Evolutionary conservation across 1,139 yeast genomes (phyloP), one percentile per base, ranked within the genome.

Genomic region (Protomyces pachydermus): DNA sequence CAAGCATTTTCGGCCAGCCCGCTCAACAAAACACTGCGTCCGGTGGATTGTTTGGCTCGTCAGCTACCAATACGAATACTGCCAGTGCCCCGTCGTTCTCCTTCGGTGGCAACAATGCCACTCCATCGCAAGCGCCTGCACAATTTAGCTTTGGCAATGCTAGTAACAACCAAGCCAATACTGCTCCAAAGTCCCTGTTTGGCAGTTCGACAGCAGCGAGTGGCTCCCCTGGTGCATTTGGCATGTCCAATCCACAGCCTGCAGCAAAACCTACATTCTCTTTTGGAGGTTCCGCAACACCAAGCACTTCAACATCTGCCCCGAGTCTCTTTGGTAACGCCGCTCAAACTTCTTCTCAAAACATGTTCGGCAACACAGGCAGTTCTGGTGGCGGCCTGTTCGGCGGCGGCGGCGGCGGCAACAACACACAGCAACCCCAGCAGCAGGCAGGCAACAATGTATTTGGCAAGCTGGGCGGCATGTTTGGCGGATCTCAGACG

Each of bases 331-430:
- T 68, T 66, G 70, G 70, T 18, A 53, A 34, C 34, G 18, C 20
- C 38, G 58, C 60, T 20, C 16, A 42, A 4, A 14, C 62, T 18
- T 52, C 66, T 4, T 57, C 62, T 8, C 53, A 68, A 5, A 69
- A 71, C 28, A 58, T 67, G 54, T 70, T 71, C 64, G 72, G 71
- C 2, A 63, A 58, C 35, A 62, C 65, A 6, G 60, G 48, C 5
- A 20, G 53, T 12, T 61, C 67, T 9, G 65, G 70, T 45, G 73
- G 72, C 9, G 75, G 77, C 2, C 68, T 75, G 45, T 77, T 77
- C 68, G 79, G 79, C 20, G 32, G 32, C 8, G 79, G 79, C 20
- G 32, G 32, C 8, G 65, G 67, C 60, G 72, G 23, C 23, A 53
- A 37, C 35, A 34, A 53, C 10, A n/a, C 56, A 14, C 45, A 16